Evolutionary conservation across 306 rosid species (phyloP).

Genomic region (Hippophae gyantsensis): DNA sequence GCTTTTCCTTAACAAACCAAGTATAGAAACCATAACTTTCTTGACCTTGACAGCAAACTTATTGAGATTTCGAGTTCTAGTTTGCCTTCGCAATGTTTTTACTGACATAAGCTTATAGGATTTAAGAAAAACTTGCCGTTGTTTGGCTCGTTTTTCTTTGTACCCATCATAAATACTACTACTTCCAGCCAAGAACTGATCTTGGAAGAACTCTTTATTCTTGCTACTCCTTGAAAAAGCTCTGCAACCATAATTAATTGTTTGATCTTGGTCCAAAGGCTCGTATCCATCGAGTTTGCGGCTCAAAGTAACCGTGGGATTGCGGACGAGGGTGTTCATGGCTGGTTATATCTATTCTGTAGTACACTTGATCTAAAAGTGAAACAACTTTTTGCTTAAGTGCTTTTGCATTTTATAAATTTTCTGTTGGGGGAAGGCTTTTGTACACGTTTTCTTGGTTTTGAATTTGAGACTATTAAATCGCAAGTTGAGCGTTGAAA

Average conservation of each 20-base stretch:
- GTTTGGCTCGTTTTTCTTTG: constrained; percentile 42
- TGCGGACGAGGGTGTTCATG: constrained; percentile 38
- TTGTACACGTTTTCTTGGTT: constrained; percentile 10
- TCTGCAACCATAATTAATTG: neutral
- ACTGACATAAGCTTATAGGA: constrained; percentile 38
- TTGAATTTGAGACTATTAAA: neutral
- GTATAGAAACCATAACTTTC: constrained; percentile 28
- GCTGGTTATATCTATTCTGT: neutral
- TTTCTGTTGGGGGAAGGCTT: neutral
- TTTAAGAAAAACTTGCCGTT: constrained; percentile 44
- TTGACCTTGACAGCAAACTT: constrained; percentile 41
- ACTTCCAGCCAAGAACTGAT: neutral
- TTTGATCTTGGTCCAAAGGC: constrained; percentile 21
- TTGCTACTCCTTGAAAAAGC: constrained; percentile 6
- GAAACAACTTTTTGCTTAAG: neutral
- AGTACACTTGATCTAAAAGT: neutral
- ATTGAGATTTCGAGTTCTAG: constrained; percentile 19
- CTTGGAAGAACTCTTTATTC: neutral
- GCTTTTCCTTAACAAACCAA: constrained; percentile 26
- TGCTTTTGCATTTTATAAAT: neutral
- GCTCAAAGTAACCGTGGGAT: constrained; percentile 36
- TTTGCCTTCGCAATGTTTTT: constrained; percentile 13
- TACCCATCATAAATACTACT: constrained; percentile 33
- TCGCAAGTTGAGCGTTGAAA: neutral
- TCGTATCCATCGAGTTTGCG: constrained; percentile 36